Percentiles rank a stretch among this genome's conserved stretches.
Conservation (phyloP, 257 asterid genomes). For the Forsythia suspensa region DNA sequence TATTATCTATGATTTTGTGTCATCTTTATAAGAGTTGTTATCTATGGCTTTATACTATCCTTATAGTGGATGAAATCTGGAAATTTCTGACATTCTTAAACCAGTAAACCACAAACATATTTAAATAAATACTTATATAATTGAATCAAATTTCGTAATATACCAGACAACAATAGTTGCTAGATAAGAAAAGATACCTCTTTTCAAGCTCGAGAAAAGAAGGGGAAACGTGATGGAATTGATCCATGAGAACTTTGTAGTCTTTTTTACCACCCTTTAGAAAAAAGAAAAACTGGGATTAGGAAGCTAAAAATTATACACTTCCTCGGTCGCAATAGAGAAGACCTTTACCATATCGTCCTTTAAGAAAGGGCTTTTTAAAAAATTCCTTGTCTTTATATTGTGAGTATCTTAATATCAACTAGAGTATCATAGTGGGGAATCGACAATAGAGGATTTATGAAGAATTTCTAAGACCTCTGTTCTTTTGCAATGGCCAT, state of each 20-base stretch:
- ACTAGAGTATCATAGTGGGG: too few species aligned
- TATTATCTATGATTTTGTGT: too few species aligned
- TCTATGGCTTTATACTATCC: background rate
- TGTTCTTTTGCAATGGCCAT: too few species aligned
- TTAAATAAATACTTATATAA: background rate
- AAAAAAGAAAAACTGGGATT: conserved; percentile 15
- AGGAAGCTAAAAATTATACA: background rate
- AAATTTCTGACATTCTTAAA: background rate
- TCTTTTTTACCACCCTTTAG: conserved; percentile 85
- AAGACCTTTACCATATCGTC: too few species aligned
- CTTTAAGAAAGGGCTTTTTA: too few species aligned
- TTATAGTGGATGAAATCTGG: background rate
- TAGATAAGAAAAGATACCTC: conserved; percentile 40
- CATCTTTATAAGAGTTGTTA: background rate
- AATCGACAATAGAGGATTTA: too few species aligned
- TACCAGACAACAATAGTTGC: conserved; percentile 9
- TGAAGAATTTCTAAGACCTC: too few species aligned
- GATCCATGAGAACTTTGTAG: conserved; percentile 90
- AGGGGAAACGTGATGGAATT: conserved; percentile 82
- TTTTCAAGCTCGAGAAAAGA: conserved; percentile 86
- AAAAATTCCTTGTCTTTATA: too few species aligned
- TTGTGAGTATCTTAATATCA: background rate
- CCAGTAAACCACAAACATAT: background rate
- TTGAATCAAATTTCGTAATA: conserved; percentile 12
- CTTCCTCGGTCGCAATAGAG: too few species aligned